Evolutionary conservation across 495 filamentous ascomycete genomes (phyloP).

Genomic region (Venustampulla echinocandica): DNA sequence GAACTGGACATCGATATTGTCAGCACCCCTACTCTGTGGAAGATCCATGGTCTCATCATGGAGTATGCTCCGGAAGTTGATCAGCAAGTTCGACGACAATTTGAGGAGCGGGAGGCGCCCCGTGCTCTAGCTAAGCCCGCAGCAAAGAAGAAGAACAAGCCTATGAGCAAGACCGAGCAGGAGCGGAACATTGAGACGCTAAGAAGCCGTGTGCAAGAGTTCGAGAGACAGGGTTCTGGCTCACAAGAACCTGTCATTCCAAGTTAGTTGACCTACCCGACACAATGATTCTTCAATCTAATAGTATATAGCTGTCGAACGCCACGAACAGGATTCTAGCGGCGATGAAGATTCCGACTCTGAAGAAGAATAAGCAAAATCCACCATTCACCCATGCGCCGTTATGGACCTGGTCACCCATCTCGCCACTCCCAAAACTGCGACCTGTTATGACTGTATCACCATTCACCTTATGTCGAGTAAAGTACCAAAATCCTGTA

Average conservation of each 20-base stretch:
- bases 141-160: constrained; percentile 95
- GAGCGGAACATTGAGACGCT: constrained; percentile 80
- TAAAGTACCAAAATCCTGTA: too few relatives aligned
- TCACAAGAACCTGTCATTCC: constrained; percentile 21
- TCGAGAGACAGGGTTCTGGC: constrained; percentile 15
- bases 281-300: constrained; percentile 1
- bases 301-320: constrained; percentile 15
- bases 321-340: constrained; percentile 12
- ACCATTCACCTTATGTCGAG: too few relatives aligned
- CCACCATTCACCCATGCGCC: background rate
- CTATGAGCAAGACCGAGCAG: constrained; percentile 92
- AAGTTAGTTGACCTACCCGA: constrained; percentile 15
- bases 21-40: constrained; percentile 60
- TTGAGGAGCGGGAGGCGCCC: constrained; percentile 31
- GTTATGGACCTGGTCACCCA: background rate
- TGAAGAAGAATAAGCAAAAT: constrained; percentile 21
- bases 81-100: constrained; percentile 8
- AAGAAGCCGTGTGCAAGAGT: constrained; percentile 39
- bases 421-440: too few relatives aligned
- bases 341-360: constrained; percentile 23
- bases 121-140: constrained; percentile 39
- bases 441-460: too few relatives aligned
- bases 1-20: constrained; percentile 87
- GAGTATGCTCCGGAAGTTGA: constrained; percentile 51
- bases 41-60: constrained; percentile 69